Evolutionary conservation across 108 stramenopile genomes (phyloP).

Genomic region (Epithemia pelagica): DNA sequence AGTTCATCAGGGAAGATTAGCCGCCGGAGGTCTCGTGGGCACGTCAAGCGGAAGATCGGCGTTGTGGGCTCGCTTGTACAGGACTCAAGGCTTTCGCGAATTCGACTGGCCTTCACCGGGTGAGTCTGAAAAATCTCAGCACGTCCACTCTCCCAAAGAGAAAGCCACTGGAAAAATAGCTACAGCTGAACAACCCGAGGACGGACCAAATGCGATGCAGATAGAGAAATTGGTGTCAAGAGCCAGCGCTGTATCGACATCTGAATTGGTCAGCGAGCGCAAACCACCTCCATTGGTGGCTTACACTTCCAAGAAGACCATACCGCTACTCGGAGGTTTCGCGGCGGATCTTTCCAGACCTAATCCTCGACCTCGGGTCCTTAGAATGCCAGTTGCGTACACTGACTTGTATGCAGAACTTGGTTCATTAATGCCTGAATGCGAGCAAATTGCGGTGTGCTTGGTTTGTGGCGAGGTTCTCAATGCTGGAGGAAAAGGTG

Average conservation of each 20-base stretch:
- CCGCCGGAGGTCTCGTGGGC: constrained; percentile 2
- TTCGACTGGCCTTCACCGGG: constrained; percentile 40
- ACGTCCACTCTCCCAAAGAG: constrained; percentile 1
- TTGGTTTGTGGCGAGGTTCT: constrained; percentile 82
- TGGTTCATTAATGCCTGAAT: constrained; percentile 57
- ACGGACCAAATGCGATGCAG: constrained; percentile 5
- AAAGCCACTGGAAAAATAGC: constrained; percentile 4
- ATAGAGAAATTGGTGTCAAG: background rate
- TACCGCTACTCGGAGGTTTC: constrained; percentile 46
- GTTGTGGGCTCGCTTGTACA: constrained; percentile 18
- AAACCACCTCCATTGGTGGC: constrained; percentile 18
- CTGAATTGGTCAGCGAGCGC: constrained; percentile 5
- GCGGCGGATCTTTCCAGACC: background rate
- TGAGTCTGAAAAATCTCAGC: background rate
- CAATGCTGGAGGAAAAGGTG: constrained; percentile 75
- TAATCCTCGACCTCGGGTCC: constrained; percentile 32
- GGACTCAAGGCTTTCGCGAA: constrained; percentile 47
- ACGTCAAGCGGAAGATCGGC: constrained; percentile 13
- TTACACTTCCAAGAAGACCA: constrained; percentile 41
- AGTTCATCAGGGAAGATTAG: constrained; percentile 15
- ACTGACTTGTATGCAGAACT: constrained; percentile 82
- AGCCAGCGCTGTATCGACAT: background rate
- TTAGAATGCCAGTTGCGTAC: constrained; percentile 69
- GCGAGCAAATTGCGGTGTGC: constrained; percentile 79
- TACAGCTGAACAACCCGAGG: background rate